Evolutionary conservation across 1,284 basidiomycete species (phyloP).

Genomic region (Exobasidium rhododendri): DNA sequence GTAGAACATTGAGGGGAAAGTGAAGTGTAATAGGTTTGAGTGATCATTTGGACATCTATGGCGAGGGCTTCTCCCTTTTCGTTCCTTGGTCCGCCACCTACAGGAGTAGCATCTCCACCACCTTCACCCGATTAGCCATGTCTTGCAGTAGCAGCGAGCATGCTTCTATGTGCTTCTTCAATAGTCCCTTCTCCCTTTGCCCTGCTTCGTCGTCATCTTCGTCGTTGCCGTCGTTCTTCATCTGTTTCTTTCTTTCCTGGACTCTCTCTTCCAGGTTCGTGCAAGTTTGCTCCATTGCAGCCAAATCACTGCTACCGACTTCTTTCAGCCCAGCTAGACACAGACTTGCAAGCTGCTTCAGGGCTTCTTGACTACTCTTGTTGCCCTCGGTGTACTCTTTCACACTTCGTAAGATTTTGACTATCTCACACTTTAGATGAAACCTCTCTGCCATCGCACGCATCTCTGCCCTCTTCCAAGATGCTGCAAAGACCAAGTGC

Average conservation of each 20-base stretch:
- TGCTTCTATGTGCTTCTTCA: not conserved
- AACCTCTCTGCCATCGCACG: not conserved
- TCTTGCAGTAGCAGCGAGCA: not conserved
- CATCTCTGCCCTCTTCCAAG: not conserved
- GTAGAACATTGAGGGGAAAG: no score
- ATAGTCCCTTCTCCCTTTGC: not conserved
- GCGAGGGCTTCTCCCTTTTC: no score
- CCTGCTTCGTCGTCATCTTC: not conserved
- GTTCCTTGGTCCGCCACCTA: no score
- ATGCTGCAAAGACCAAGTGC: not conserved
- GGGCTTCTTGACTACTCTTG: not conserved
- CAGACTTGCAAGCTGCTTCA: not conserved
- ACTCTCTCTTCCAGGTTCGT: not conserved
- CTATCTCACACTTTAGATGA: not conserved
- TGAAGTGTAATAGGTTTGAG: no score
- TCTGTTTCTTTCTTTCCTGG: no score
- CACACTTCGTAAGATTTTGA: not conserved
- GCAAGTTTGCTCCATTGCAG: not conserved
- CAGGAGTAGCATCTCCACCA: no score
- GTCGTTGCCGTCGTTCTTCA: no score
- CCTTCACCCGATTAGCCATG: not conserved
- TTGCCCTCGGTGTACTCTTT: not conserved
- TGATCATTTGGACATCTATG: no score
- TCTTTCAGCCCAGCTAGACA: not conserved
- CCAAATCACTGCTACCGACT: not conserved